Evolutionary conservation across 345 rosid species (phyloP), one percentile per base, ranked within the genome.

Genomic region (Reutealis trisperma): DNA sequence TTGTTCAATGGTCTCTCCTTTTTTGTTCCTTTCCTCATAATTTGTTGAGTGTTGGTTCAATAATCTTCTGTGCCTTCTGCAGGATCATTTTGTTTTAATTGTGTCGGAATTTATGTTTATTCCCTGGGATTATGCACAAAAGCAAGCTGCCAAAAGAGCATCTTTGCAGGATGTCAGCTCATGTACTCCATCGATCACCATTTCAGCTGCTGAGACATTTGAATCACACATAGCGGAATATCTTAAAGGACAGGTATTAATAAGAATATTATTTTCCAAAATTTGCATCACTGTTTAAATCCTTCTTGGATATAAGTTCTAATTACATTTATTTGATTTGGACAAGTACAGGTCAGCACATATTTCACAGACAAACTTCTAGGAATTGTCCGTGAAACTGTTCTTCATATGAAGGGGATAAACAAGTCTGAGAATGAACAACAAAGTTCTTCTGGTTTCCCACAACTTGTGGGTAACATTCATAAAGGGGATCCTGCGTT

Each of bases 31-130:
- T 21, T 9, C 7, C 24, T 51, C 12, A 8, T 55, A 27, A 10
- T n/a, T 24, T 66, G 44, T 7, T 24, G 64, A 13, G 18, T 18
- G 47, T 30, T 71, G 73, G 22, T 71, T 73, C 57, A 72, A 24
- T 63, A 47, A 68, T 54, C 32, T 70, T 79, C 63, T 70, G 78
- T 65, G 71, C 55, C 70, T 73, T 87, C 83, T 86, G 87, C 89
- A 93, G 99, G 90, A 89, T 80, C 93, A 90, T 81, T 95, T 95
- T 81, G 85, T 89, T 81, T 75, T 89, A 70, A 87, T 88, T 55
- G 94, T 90, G 79, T 94, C 99, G 19, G 89, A 93, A 86, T 95
- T 95, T 78, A 84, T 93, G 85, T 89, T 88, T 79, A 88, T 88
- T 77, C 99, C 99, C 71, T 93, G 97, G 98, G 89, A 87, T 71